Evolutionary conservation across 106 monocot genomes (phyloP).

Genomic region (Platanthera guangdongensis): DNA sequence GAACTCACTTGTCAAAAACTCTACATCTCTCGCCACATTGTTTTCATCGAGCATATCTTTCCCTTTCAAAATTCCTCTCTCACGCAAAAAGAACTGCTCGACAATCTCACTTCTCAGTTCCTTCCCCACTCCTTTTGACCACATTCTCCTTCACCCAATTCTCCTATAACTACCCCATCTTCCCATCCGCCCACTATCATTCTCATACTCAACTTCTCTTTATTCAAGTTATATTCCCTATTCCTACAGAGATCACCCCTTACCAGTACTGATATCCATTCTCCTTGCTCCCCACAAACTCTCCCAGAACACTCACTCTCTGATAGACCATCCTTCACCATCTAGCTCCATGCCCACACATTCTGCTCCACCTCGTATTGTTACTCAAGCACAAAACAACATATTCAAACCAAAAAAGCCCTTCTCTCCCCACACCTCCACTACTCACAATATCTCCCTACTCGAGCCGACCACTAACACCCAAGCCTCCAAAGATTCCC

Average conservation of each 20-base stretch:
- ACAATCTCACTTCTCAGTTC: too few relatives aligned
- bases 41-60: too few relatives aligned
- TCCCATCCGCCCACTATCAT: too few relatives aligned
- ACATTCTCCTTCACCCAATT: neutral
- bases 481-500: neutral
- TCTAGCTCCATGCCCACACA: neutral
- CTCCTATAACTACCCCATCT: too few relatives aligned
- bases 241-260: too few relatives aligned
- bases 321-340: neutral
- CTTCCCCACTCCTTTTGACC: neutral
- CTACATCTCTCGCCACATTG: too few relatives aligned
- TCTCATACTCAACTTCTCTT: neutral
- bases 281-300: neutral
- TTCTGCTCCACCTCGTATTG: neutral
- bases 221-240: too few relatives aligned
- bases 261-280: neutral
- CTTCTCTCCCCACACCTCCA: neutral
- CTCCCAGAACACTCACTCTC: neutral
- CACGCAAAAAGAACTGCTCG: too few relatives aligned
- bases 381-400: neutral
- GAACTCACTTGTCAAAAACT: too few relatives aligned
- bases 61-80: too few relatives aligned
- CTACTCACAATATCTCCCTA: neutral
- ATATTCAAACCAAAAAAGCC: neutral
- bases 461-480: neutral